Base-by-base conservation (phyloP, 2,329 filamentous ascomycete genomes). In the Venturia effusa region DNA sequence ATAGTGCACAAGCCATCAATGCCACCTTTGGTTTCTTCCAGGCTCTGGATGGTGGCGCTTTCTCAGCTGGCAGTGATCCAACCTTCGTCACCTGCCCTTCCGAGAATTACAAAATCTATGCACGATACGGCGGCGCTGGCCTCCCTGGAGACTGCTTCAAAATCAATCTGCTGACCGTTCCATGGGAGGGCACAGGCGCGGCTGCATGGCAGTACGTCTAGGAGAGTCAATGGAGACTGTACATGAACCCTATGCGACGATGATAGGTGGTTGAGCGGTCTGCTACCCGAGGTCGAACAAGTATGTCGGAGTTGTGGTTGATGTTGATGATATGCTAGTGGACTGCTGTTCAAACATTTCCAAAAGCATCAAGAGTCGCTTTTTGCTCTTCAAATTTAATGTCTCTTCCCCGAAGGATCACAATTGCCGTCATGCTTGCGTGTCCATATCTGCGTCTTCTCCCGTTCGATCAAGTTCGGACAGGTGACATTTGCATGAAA, bases 201-300 rank as follows among this genome's bases (percentile, higher is more conserved):
- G 59, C 59, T 30, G 59, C 59, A 27, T 60, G 59, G 59, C 32
- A 60, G 37, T 60, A 60, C 13, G 15, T n/a, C 34, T 60, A 43
- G 34, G 1, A 17, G 45, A 15, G 45, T 22, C 22, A 13, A 27
- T 51, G 10, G 11, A 27, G 11, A 4, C 22, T 51, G 22, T 51
- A 11, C 45, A 51, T 13, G 27, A 32, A n/a, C 17, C 19, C 6
- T 32, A 11, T 57, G 51, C 34, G 30, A 15, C 8, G 51, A 24
- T 34, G 22, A 11, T 34, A 17, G 51, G 22, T 51, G 22, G 13
- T 51, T 15, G 22, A 7, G 34, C 11, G 24, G 48, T 30, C 13
- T 17, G 48, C 17, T 55, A 13, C 3, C 34, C 5, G 30, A 22
- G 11, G 30, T 15, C 8, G 51, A 17, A 19, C 30, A 34, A n/a